Evolutionary conservation across 805 yeast species (phyloP), one percentile per base, ranked within the genome.

Genomic region (Zygosaccharomyces gambellarensis): DNA sequence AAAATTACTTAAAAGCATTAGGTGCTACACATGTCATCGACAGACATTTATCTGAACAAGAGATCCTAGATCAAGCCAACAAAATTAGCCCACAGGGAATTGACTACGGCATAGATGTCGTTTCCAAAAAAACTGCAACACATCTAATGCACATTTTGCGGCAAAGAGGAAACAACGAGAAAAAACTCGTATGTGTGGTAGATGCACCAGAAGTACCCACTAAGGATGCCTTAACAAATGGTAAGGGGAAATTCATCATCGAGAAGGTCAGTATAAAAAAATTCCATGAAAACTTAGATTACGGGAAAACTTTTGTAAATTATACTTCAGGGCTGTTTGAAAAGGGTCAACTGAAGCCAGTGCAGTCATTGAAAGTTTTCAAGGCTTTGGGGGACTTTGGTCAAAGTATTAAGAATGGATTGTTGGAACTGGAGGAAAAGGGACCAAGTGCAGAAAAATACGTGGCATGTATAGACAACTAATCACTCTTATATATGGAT

Each of bases 371-470:
- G 40, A 68, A 62, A 41, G 59, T 67, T n/a, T 65, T 67, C 48
- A 66, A 71, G 10, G 76, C 75, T 6, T 47, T 68, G 6, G 61
- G 42, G 1, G 41, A 45, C 11, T 54, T 57, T 39, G 63, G 63
- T 25, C 56, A 59, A 36, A 66, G 68, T 7, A 67, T 73, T 19
- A 56, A 56, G 11, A 56, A 56, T 25, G 78, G 76, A 1, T 55
- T 74, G 23, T 56, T 60, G 34, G 76, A 72, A 36, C 51, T 74
- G 32, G 77, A 74, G 50, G 58, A 54, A 23, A 56, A 54, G 22
- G 76, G 77, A n/a, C 76, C 77, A 5, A 68, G 68, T 39, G 72
- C 69, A 28, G 76, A 73, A 48, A 74, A 74, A 51, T 74, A 68
- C 52, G 71, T 73, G 9, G 76, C 40, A 14, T 51, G 39, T 68